Evolutionary conservation across 495 filamentous ascomycete genomes (phyloP).

Genomic region (Penicillium salamii): DNA sequence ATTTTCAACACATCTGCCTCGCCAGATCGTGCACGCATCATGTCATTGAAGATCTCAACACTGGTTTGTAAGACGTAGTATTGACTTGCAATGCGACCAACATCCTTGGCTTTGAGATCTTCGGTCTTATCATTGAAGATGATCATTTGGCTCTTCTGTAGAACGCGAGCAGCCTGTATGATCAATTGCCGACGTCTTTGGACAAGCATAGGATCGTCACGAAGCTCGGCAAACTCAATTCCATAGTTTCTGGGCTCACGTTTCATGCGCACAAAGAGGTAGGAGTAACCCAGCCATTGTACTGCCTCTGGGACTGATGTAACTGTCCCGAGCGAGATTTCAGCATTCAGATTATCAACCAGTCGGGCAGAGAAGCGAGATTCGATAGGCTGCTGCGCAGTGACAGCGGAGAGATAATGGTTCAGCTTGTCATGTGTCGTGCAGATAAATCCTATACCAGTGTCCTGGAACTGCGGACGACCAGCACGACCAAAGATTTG

Average conservation of each 20-base stretch:
- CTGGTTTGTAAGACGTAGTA: slow-evolving; percentile 92
- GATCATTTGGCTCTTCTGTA: slow-evolving; percentile 96
- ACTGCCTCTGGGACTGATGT: slow-evolving; percentile 92
- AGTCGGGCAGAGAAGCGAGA: slow-evolving; percentile 86
- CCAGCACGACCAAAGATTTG: slow-evolving; percentile 99
- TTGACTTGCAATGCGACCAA: slow-evolving; percentile 94
- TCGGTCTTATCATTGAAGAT: slow-evolving; percentile 94
- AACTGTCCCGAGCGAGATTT: slow-evolving; percentile 90
- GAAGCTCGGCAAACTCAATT: slow-evolving; percentile 90
- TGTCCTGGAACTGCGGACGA: slow-evolving; percentile 94
- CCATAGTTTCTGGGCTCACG: slow-evolving; percentile 88
- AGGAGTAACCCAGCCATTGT: slow-evolving; percentile 96
- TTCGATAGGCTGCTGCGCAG: slow-evolving; percentile 93
- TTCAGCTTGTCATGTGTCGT: slow-evolving; percentile 87
- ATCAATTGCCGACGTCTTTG: slow-evolving; percentile 77
- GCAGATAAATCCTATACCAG: slow-evolving; percentile 94
- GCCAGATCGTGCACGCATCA: slow-evolving; percentile 77
- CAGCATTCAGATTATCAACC: slow-evolving; percentile 95
- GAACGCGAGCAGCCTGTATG: slow-evolving; percentile 77
- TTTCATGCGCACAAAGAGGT: slow-evolving; percentile 94
- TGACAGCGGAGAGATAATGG: slow-evolving; percentile 93
- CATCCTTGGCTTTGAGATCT: slow-evolving; percentile 86
- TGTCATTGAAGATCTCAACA: slow-evolving; percentile 89
- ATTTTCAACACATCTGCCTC: slow-evolving; percentile 91
- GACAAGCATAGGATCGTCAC: slow-evolving; percentile 81